Percentiles rank a stretch among this genome's conserved stretches.
Conservation (phyloP, 257 asterid species). For the Petunia axillaris region DNA sequence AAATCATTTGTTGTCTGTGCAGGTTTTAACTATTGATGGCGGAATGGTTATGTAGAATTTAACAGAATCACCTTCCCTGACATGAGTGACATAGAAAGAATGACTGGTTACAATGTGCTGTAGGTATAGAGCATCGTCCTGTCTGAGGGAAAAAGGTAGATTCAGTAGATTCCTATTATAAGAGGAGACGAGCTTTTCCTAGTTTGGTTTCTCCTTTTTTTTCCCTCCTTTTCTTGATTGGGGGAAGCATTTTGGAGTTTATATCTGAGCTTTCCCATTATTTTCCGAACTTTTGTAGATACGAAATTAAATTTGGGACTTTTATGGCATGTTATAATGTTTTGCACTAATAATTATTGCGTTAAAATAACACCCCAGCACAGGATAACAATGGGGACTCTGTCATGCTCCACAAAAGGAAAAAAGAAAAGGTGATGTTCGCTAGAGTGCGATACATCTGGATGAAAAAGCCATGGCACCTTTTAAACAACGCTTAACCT, state of each 20-base stretch:
- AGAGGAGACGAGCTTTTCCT: too few relatives aligned
- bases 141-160: not conserved
- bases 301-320: too few relatives aligned
- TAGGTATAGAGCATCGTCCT: not conserved
- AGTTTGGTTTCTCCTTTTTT: not conserved
- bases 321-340: not conserved
- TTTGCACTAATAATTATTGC: not conserved
- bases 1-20: slow-evolving; percentile 12
- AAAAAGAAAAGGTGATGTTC: not conserved
- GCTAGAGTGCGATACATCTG: not conserved
- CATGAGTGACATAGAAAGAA: not conserved
- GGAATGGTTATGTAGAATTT: slow-evolving; percentile 80
- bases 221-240: not conserved
- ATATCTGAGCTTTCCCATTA: too few relatives aligned
- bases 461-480: not conserved
- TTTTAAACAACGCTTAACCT: not conserved
- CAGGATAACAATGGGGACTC: not conserved
- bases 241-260: not conserved
- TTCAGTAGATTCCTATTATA: not conserved
- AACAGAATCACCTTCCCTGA: not conserved
- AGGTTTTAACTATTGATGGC: slow-evolving; percentile 89
- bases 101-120: not conserved
- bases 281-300: not conserved
- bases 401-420: not conserved
- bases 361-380: too few relatives aligned